Percentiles rank a stretch among this genome's conserved stretches.
Conservation (phyloP, 1,284 basidiomycete species). For the Sparassis latifolia region DNA sequence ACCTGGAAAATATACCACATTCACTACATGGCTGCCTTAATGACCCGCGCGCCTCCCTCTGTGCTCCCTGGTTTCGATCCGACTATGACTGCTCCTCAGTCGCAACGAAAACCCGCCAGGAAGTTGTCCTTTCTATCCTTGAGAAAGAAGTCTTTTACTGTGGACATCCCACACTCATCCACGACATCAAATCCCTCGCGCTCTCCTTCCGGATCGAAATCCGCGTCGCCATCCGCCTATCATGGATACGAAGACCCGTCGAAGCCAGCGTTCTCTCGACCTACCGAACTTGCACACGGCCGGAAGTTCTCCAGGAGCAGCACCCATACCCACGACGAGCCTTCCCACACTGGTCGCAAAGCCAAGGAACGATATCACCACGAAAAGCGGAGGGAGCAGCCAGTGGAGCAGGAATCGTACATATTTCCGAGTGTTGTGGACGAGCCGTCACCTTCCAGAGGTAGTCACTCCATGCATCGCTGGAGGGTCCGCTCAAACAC, state of each 20-base stretch:
- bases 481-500: constrained; percentile 43
- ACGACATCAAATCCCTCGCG: constrained; percentile 21
- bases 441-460: constrained; percentile 9
- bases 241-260: constrained; percentile 13
- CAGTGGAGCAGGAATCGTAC: constrained; percentile 11
- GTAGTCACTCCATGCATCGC: constrained; percentile 16
- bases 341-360: constrained; percentile 11
- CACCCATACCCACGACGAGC: constrained; percentile 15
- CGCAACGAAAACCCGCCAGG: constrained; percentile 39
- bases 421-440: constrained; percentile 18
- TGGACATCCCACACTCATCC: constrained; percentile 6
- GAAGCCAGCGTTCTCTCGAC: constrained; percentile 18
- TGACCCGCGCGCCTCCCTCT: constrained; percentile 17
- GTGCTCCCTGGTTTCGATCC: constrained; percentile 11
- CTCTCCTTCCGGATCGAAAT: constrained; percentile 18
- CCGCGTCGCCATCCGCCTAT: constrained; percentile 28
- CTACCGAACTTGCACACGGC: constrained; percentile 14
- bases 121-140: constrained; percentile 50
- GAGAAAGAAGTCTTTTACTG: constrained; percentile 33
- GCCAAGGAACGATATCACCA: constrained; percentile 11
- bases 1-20: constrained; percentile 5
- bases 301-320: constrained; percentile 18
- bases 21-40: constrained; percentile 21
- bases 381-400: constrained; percentile 6
- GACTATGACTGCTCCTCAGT: constrained; percentile 9